These are phyloP conservation scores for Phaeosphaeria sp. DNA, from an alignment of 2,329 filamentous ascomycete genomes.

Conservation along the genomic window DNA sequence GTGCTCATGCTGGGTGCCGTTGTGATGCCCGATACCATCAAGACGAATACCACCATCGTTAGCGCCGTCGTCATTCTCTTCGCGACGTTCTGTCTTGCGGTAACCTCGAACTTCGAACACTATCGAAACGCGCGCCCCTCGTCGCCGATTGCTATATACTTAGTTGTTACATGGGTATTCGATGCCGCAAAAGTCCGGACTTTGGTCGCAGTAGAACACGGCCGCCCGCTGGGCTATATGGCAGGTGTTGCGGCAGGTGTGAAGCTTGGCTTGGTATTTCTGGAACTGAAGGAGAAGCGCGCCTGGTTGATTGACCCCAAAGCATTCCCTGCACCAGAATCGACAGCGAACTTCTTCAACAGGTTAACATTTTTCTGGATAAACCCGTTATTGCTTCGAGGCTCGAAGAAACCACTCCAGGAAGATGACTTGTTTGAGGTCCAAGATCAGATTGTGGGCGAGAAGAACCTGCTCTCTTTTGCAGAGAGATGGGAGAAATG, in stretches of 20 bases:
- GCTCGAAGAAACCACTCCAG: constrained; percentile 14
- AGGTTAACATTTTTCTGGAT: constrained; percentile 22
- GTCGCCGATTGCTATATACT: constrained; percentile 8
- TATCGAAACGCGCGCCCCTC: constrained; percentile 16
- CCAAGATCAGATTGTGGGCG: constrained; percentile 15
- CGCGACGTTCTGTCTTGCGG: constrained; percentile 12
- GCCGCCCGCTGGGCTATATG: constrained; percentile 9
- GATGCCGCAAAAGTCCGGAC: background rate
- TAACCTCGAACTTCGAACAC: constrained; percentile 17
- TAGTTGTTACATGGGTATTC: constrained; percentile 1
- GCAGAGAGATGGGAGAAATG: constrained; percentile 16
- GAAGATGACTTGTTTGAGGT: constrained; percentile 14
- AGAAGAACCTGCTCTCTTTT: constrained; percentile 12
- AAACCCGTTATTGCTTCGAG: constrained; percentile 16
- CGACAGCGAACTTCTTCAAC: constrained; percentile 20
- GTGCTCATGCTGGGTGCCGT: constrained; percentile 15
- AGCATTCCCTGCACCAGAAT: constrained; percentile 14
- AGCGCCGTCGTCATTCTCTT: constrained; percentile 8
- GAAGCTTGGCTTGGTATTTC: constrained; percentile 11
- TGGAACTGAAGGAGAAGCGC: constrained; percentile 21
- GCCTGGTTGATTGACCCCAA: constrained; percentile 8
- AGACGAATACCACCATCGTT: constrained; percentile 13
- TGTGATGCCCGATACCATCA: constrained; percentile 16
- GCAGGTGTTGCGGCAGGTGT: constrained; percentile 8
- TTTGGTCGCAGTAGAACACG: background rate